Conservation (phyloP, 2,329 filamentous ascomycete genomes). For the Lachnellula hyalina region DNA sequence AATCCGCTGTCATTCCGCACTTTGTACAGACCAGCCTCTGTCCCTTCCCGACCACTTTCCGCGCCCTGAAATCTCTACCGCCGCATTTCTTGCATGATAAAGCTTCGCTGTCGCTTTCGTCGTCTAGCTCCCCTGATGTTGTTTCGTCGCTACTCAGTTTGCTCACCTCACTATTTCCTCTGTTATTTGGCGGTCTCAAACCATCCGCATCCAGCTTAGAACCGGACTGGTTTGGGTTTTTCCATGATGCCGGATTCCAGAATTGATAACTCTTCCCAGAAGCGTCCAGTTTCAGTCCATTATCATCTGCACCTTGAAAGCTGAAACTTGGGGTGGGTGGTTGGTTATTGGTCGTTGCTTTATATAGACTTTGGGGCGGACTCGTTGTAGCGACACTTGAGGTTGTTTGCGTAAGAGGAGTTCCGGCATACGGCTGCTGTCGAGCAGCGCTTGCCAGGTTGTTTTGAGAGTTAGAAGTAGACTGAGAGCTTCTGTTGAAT, state of each 20-base stretch:
- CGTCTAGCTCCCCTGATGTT: constrained; percentile 24
- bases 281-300: constrained; percentile 34
- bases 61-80: constrained; percentile 57
- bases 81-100: constrained; percentile 55
- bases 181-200: constrained; percentile 14
- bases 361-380: constrained; percentile 22
- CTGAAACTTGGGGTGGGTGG: constrained; percentile 54
- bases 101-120: constrained; percentile 43
- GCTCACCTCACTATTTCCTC: constrained; percentile 37
- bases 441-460: constrained; percentile 26
- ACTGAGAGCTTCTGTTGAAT: constrained; percentile 31
- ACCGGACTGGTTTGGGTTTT: constrained; percentile 7
- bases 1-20: constrained; percentile 38
- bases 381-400: constrained; percentile 26
- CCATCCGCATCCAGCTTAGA: constrained; percentile 17
- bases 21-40: constrained; percentile 57
- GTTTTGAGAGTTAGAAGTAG: constrained; percentile 17
- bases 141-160: constrained; percentile 52
- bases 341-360: constrained; percentile 20
- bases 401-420: constrained; percentile 14
- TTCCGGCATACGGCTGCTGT: constrained; percentile 24
- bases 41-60: constrained; percentile 45
- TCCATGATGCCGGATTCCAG: constrained; percentile 54
- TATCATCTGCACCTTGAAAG: constrained; percentile 40
- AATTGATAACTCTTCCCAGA: constrained; percentile 44